Conservation (phyloP, 768 basidiomycete genomes). For the Amanita brunnescens region DNA sequence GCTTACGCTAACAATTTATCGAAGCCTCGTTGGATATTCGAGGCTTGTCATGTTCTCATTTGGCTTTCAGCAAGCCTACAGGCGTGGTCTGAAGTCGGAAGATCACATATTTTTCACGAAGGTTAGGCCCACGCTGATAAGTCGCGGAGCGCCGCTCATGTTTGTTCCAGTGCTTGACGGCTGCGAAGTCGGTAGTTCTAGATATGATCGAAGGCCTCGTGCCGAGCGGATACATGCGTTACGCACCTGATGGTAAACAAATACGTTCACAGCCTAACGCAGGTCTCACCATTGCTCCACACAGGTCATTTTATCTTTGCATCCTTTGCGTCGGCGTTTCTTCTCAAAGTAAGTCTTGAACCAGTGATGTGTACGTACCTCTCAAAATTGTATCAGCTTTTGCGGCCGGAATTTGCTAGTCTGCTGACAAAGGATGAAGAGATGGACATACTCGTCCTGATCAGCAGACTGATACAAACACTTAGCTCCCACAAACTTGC, state of each 20-base stretch:
- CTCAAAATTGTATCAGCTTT: slow-evolving; percentile 33
- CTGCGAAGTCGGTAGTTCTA: slow-evolving; percentile 59
- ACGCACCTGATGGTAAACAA: slow-evolving; percentile 61
- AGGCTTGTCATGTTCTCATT: slow-evolving; percentile 83
- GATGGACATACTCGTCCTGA: slow-evolving; percentile 62
- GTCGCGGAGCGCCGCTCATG: slow-evolving; percentile 3
- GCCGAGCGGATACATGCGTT: slow-evolving; percentile 70
- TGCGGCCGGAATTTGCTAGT: slow-evolving; percentile 65
- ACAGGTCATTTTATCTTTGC: slow-evolving; percentile 70
- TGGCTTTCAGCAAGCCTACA: slow-evolving; percentile 77
- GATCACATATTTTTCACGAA: slow-evolving; percentile 63
- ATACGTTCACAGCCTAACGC: not conserved
- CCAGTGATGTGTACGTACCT: not conserved
- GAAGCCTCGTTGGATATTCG: slow-evolving; percentile 66
- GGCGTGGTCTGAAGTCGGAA: slow-evolving; percentile 52
- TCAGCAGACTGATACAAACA: slow-evolving; percentile 63
- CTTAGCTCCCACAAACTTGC: slow-evolving; percentile 65
- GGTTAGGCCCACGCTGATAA: slow-evolving; percentile 18
- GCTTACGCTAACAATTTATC: not conserved
- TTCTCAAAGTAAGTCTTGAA: slow-evolving; percentile 54
- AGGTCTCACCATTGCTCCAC: not conserved
- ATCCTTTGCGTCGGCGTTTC: slow-evolving; percentile 75
- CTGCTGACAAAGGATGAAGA: slow-evolving; percentile 56
- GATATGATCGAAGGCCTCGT: slow-evolving; percentile 58
- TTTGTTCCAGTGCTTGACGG: slow-evolving; percentile 48